Percentiles rank a stretch among this genome's conserved stretches.
Evolutionary conservation across 2,329 filamentous ascomycete genomes (phyloP).

Genomic region (Cytospora piceae): DNA sequence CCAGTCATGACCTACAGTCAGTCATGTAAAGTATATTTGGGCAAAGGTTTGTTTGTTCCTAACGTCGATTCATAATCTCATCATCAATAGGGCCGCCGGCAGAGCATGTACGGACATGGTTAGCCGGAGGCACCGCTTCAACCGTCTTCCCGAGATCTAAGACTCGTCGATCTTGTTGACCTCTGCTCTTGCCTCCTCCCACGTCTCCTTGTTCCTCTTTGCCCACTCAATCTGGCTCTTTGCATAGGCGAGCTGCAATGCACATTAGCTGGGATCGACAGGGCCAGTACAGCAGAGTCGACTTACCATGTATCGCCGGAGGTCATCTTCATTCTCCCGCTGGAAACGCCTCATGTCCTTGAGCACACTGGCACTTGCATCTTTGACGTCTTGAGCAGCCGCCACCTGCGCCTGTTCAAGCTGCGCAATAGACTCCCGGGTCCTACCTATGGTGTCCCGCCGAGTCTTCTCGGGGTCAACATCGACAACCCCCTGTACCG

Average conservation of each 20-base stretch:
- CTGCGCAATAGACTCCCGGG: slow-evolving; percentile 81
- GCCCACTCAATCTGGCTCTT: slow-evolving; percentile 95
- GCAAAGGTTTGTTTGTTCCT: not conserved
- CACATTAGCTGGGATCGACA: not conserved
- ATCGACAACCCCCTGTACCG: slow-evolving; percentile 93
- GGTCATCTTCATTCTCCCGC: slow-evolving; percentile 90
- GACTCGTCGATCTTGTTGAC: slow-evolving; percentile 82
- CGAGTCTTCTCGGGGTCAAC: slow-evolving; percentile 92
- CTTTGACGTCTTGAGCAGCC: slow-evolving; percentile 88
- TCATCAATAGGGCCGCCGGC: slow-evolving; percentile 14
- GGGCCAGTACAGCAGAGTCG: slow-evolving; percentile 7
- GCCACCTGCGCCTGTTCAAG: slow-evolving; percentile 89
- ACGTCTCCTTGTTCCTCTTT: slow-evolving; percentile 85
- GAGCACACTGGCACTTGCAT: slow-evolving; percentile 86
- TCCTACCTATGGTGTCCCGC: slow-evolving; percentile 94
- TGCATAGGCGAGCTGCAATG: slow-evolving; percentile 78
- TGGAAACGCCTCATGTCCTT: slow-evolving; percentile 93
- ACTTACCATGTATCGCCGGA: slow-evolving; percentile 93
- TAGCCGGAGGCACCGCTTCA: not conserved
- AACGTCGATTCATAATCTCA: slow-evolving; percentile 19
- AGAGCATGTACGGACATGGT: not conserved
- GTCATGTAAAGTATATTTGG: slow-evolving; percentile 9
- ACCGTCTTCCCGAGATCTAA: slow-evolving; percentile 37
- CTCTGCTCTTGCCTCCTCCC: slow-evolving; percentile 87
- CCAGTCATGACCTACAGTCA: not conserved